Base-by-base conservation (phyloP, 139 green algal genomes). In the Coccomyxa sp. region DNA sequence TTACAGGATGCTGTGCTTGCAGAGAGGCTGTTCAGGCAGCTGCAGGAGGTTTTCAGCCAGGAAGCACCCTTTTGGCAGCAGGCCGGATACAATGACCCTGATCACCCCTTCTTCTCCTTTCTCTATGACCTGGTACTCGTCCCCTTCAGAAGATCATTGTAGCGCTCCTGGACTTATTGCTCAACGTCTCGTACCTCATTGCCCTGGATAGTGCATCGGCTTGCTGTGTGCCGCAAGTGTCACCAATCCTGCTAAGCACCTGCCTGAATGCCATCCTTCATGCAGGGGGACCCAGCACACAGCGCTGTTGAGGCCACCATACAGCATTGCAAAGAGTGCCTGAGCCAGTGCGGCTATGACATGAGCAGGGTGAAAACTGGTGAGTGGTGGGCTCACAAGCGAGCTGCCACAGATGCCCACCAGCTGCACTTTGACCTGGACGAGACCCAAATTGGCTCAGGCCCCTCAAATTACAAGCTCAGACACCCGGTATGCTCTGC, bases 351-450 rank as follows among this genome's bases (percentile, higher is more conserved):
- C 18, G 18, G 27, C 50, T 22, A 31, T 18, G 50, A 64, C 50
- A 64, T 39, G 69, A 27, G 8, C 6, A 9, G 69, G 36, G 37
- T 75, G 14, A 29, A 10, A 3, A 14, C 54, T 12, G 74, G 50
- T 0, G 74, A 79, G 54, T 79, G 74, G 74, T 79, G 74, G 74
- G 74, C 54, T 16, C 74, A 79, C 31, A 40, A 27, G n/a, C 36
- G 74, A 9, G 9, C 27, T 44, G 12, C 74, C 18, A 38, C 10
- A 29, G 54, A 71, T 7, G 39, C 41, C 6, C 74, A 79, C 74
- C 74, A 79, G 74, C 54, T 79, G 74, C 74, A 79, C 74, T 79
- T 71, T 40, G 74, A 79, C 74, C 74, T 79, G 33, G 74, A 79
- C 54, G 74, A 79, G 54, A 55, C 35, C 50, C 22, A 22, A 64